phyloP scores from a whole-genome alignment of 2,329 filamentous ascomycete species.

The Phyllosticta citriasiana region DNA sequence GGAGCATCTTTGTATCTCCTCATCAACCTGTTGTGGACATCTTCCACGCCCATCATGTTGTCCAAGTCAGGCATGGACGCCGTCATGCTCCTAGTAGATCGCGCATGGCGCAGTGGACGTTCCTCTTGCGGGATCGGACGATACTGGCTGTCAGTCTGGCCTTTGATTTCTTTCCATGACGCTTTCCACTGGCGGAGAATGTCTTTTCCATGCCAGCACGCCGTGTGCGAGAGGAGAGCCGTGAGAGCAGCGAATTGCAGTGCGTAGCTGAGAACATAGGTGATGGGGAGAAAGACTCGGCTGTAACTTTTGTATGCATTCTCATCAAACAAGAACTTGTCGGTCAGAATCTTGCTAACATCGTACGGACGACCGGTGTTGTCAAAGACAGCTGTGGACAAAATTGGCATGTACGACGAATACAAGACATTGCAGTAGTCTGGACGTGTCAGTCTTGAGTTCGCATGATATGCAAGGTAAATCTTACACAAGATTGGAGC shows the following conservation, averaged over 20 bases:
- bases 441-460: conserved; percentile 12
- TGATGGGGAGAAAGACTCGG: conserved; percentile 74
- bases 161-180: conserved; percentile 53
- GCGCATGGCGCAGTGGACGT: conserved; percentile 9
- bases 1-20: conserved; percentile 72
- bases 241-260: conserved; percentile 77
- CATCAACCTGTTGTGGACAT: conserved; percentile 81
- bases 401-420: conserved; percentile 76
- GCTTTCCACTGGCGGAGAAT: conserved; percentile 68
- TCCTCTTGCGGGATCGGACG: conserved; percentile 30
- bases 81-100: conserved; percentile 18
- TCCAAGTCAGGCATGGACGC: conserved; percentile 31
- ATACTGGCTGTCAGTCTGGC: conserved; percentile 20
- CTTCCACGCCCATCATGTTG: conserved; percentile 57
- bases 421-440: conserved; percentile 71
- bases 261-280: conserved; percentile 78
- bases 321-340: conserved; percentile 67
- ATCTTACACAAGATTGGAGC: conserved; percentile 59
- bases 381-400: conserved; percentile 78
- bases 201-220: conserved; percentile 75
- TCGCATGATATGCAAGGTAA: conserved; percentile 6
- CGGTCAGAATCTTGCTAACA: conserved; percentile 67
- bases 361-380: conserved; percentile 73
- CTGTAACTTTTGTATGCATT: conserved; percentile 73
- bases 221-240: conserved; percentile 69